A percentile compares a stretch with the other conserved stretches of the same genome.
These are phyloP conservation scores for Alternaria hordeiaustralica DNA, from an alignment of 2,329 filamentous ascomycete species.

Conservation along the genomic window DNA sequence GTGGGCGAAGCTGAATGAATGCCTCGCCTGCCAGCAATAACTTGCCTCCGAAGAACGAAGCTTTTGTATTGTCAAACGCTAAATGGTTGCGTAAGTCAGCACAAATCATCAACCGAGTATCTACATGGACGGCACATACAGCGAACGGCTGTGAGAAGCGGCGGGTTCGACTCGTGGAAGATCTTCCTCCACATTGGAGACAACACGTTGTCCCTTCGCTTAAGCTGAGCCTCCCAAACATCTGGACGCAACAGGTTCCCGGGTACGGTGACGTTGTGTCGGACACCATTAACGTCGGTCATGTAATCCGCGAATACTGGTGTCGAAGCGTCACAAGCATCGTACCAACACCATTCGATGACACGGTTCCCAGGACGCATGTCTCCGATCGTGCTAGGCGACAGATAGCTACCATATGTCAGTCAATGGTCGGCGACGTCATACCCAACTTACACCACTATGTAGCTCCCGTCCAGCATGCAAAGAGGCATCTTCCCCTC, in stretches of 20 bases:
- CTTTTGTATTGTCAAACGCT: conserved; percentile 40
- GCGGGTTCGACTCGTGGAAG: conserved; percentile 42
- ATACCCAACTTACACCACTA: conserved; percentile 6
- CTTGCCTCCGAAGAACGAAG: conserved; percentile 48
- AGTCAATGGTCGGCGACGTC: background rate
- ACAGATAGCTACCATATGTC: conserved; percentile 39
- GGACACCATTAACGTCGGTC: conserved; percentile 48
- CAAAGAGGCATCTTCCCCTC: conserved; percentile 11
- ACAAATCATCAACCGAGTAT: background rate
- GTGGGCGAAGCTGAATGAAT: conserved; percentile 51
- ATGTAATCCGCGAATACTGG: conserved; percentile 47
- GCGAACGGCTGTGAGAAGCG: conserved; percentile 54
- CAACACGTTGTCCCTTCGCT: conserved; percentile 29
- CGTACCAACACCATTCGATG: conserved; percentile 57
- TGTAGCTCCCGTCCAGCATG: conserved; percentile 10
- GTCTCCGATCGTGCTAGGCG: conserved; percentile 47
- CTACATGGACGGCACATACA: conserved; percentile 9
- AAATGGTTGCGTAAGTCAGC: background rate
- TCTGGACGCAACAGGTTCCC: conserved; percentile 41
- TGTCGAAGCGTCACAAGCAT: conserved; percentile 42
- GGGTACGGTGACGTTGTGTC: conserved; percentile 50
- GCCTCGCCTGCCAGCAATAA: conserved; percentile 56
- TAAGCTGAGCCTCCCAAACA: conserved; percentile 43
- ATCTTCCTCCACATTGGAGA: conserved; percentile 49
- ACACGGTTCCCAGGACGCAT: conserved; percentile 44